Evolutionary conservation across 2,329 filamentous ascomycete species (phyloP).

Genomic region (Coniella vitis): DNA sequence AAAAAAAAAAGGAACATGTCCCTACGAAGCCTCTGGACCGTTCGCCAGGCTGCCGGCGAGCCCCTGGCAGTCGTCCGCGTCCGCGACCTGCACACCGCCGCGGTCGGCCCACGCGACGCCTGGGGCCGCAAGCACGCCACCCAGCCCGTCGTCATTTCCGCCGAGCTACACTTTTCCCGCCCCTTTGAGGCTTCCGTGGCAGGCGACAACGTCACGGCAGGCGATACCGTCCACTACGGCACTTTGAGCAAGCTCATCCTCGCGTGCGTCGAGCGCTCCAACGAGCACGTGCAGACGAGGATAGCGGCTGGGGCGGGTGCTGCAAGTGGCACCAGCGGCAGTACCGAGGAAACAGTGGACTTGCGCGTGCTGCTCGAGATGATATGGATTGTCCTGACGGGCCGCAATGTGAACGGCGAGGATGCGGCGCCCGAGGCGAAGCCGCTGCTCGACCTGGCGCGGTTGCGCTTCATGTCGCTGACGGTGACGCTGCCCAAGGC

Average conservation of each 20-base stretch:
- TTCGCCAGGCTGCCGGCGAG: conserved; percentile 34
- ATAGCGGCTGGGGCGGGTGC: conserved; percentile 21
- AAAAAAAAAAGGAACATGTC: conserved; percentile 10
- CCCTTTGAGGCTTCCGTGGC: conserved; percentile 52
- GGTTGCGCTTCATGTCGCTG: conserved; percentile 42
- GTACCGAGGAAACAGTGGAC: conserved; percentile 16
- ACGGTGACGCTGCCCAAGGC: conserved; percentile 59
- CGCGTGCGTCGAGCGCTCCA: conserved; percentile 28
- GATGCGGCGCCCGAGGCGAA: conserved; percentile 23
- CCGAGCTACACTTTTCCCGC: conserved; percentile 47
- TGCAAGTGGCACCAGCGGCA: not conserved
- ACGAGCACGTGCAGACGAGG: conserved; percentile 18
- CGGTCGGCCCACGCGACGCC: conserved; percentile 55
- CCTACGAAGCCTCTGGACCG: conserved; percentile 30
- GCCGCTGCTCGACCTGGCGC: conserved; percentile 28
- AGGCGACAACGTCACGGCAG: conserved; percentile 49
- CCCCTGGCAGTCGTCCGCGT: conserved; percentile 51
- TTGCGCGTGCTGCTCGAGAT: conserved; percentile 28
- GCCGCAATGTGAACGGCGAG: conserved; percentile 26
- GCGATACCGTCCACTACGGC: conserved; percentile 73
- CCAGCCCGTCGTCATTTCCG: conserved; percentile 58
- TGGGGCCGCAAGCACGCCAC: conserved; percentile 55
- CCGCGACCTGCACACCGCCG: conserved; percentile 51
- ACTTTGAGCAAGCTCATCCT: conserved; percentile 60
- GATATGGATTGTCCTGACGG: conserved; percentile 33